A percentile compares a stretch with the other conserved stretches of the same genome.
phyloP scores from a whole-genome alignment of 345 rosid genomes.

The Gynandropsis gynandra region DNA sequence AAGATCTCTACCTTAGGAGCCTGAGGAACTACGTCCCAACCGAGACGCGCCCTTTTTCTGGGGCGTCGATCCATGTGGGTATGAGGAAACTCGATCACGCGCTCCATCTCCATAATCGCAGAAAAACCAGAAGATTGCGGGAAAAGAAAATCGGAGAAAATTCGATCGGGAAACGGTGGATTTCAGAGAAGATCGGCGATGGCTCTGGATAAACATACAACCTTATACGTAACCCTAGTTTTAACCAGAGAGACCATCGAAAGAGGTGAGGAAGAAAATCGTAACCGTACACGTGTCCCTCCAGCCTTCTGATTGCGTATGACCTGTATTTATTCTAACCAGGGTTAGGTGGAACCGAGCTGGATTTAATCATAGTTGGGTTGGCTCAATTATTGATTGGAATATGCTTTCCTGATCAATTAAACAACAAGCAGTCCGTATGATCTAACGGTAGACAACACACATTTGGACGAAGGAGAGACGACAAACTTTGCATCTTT shows the following conservation, averaged over 20 bases:
- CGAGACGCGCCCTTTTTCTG: slow-evolving; percentile 78
- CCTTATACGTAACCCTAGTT: slow-evolving; percentile 40
- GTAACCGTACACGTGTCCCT: slow-evolving; percentile 50
- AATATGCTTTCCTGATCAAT: background rate
- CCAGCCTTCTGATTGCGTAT: slow-evolving; percentile 15
- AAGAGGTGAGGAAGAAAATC: slow-evolving; percentile 23
- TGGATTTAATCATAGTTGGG: slow-evolving; percentile 33
- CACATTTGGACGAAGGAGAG: slow-evolving; percentile 2
- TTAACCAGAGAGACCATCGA: slow-evolving; percentile 21
- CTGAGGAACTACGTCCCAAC: slow-evolving; percentile 75
- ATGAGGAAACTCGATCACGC: slow-evolving; percentile 60
- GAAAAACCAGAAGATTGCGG: background rate
- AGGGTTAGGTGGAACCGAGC: slow-evolving; percentile 28
- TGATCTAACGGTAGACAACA: slow-evolving; percentile 7
- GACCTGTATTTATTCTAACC: slow-evolving; percentile 16
- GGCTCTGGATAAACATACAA: slow-evolving; percentile 9
- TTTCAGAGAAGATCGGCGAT: slow-evolving; percentile 21
- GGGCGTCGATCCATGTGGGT: slow-evolving; percentile 76
- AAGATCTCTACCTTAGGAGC: slow-evolving; percentile 47
- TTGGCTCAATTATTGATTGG: slow-evolving; percentile 32
- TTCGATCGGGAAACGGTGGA: background rate
- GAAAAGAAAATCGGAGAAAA: background rate
- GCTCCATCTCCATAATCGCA: slow-evolving; percentile 77
- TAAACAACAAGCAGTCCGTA: slow-evolving; percentile 15
- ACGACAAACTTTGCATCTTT: no score